Evolutionary conservation across 352 stramenopile genomes (phyloP).

Genomic region (Phytopythium chamaehyphon): DNA sequence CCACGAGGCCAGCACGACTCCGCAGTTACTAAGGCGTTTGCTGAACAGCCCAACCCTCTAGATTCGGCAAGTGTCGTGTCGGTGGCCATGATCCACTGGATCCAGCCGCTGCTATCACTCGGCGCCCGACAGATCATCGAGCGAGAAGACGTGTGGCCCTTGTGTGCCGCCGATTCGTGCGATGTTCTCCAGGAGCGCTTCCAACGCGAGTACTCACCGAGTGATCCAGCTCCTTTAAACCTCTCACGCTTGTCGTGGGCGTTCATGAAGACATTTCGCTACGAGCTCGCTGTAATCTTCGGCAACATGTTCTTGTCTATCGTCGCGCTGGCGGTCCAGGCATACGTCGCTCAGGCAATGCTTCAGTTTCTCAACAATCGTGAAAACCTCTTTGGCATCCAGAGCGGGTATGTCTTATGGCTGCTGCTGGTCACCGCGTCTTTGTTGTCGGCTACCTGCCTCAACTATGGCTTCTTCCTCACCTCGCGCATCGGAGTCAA

Average conservation of each 20-base stretch:
- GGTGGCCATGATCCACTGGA: constrained; percentile 41
- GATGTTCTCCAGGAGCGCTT: constrained; percentile 14
- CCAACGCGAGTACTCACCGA: constrained; percentile 10
- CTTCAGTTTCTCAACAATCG: constrained; percentile 22
- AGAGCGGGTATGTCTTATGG: constrained; percentile 21
- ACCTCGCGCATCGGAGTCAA: constrained; percentile 31
- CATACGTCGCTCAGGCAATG: constrained; percentile 20
- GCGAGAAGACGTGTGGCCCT: constrained; percentile 24
- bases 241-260: constrained; percentile 13
- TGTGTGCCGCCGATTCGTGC: constrained; percentile 15
- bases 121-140: constrained; percentile 24
- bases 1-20: not conserved
- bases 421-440: constrained; percentile 15
- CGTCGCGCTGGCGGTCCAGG: constrained; percentile 23
- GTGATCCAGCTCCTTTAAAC: constrained; percentile 3
- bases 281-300: constrained; percentile 17
- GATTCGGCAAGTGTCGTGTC: constrained; percentile 31
- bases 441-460: constrained; percentile 19
- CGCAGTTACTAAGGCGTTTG: constrained; percentile 10
- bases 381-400: constrained; percentile 18
- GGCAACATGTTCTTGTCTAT: constrained; percentile 26
- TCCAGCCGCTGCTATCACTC: constrained; percentile 35
- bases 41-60: constrained; percentile 22
- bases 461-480: constrained; percentile 38
- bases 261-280: constrained; percentile 17